phyloP scores from a whole-genome alignment of 2,329 filamentous ascomycete genomes.

The Geosmithia putterillii region DNA sequence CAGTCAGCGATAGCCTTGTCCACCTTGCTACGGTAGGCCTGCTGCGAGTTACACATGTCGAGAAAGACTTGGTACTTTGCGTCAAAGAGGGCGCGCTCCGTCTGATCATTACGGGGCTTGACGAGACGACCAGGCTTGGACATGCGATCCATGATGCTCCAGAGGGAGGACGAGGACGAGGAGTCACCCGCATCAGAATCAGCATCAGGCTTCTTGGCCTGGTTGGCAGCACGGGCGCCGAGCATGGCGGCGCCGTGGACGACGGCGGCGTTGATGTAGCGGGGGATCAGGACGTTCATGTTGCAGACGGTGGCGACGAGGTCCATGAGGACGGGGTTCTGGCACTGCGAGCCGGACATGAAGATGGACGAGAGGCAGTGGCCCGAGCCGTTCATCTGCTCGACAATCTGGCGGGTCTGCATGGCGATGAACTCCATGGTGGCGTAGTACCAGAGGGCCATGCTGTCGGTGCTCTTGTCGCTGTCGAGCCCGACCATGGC shows the following conservation, averaged over 20 bases:
- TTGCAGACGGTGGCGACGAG: constrained; percentile 82
- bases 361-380: constrained; percentile 88
- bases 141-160: constrained; percentile 97
- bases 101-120: constrained; percentile 65
- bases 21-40: constrained; percentile 66
- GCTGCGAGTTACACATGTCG: constrained; percentile 80
- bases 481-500: constrained; percentile 76
- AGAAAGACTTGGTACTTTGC: constrained; percentile 95
- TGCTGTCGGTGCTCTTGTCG: constrained; percentile 75
- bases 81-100: constrained; percentile 69
- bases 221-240: constrained; percentile 89
- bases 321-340: constrained; percentile 85
- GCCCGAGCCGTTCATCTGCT: constrained; percentile 83
- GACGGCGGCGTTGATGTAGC: constrained; percentile 89
- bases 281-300: constrained; percentile 87
- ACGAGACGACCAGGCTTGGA: constrained; percentile 85
- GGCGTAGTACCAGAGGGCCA: constrained; percentile 87
- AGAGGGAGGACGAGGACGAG: constrained; percentile 54
- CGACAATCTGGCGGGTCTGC: constrained; percentile 90
- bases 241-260: constrained; percentile 98
- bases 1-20: constrained; percentile 44
- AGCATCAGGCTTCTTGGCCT: too few species aligned
- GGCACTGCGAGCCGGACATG: constrained; percentile 97
- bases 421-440: constrained; percentile 98
- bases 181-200: too few species aligned